Conservation (phyloP, 805 yeast species). For the Komagataella mondaviorum region DNA sequence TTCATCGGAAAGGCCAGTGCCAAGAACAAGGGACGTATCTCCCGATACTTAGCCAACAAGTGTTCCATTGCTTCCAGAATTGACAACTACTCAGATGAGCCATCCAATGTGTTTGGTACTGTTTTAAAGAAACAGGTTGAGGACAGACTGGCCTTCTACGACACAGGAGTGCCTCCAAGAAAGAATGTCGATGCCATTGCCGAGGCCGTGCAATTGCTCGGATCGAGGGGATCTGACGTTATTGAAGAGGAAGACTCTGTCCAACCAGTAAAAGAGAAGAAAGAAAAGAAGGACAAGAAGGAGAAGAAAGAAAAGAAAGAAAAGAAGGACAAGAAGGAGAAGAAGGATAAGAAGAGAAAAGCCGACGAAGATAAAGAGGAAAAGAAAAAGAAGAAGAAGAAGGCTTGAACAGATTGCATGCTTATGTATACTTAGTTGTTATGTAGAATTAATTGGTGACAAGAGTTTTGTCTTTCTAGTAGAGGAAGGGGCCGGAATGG, state of each 20-base stretch:
- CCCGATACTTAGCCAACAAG: conserved; percentile 96
- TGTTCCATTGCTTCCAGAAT: conserved; percentile 98
- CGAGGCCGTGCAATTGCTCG: conserved; percentile 68
- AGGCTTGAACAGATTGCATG: conserved; percentile 11
- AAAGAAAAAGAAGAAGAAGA: conserved; percentile 24
- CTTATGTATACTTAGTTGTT: neutral
- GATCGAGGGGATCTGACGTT: conserved; percentile 16
- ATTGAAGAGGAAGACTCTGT: conserved; percentile 17
- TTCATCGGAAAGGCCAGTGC: conserved; percentile 97
- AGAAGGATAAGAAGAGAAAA: conserved; percentile 22
- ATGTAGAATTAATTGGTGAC: neutral
- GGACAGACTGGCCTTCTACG: conserved; percentile 92
- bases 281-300: conserved; percentile 35
- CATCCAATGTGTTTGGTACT: conserved; percentile 79
- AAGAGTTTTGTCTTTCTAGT: neutral
- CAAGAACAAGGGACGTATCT: conserved; percentile 97
- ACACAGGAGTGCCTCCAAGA: conserved; percentile 93
- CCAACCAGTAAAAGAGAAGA: conserved; percentile 28
- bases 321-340: conserved; percentile 37
- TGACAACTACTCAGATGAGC: conserved; percentile 93
- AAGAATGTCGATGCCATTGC: conserved; percentile 91
- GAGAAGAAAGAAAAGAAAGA: conserved; percentile 37
- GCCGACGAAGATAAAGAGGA: conserved; percentile 19
- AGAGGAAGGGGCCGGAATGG: neutral
- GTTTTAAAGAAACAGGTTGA: conserved; percentile 94